Percentiles rank a stretch among this genome's conserved stretches.
Conservation (phyloP, 164 flowering plant species). For the Dillenia turbinata region DNA sequence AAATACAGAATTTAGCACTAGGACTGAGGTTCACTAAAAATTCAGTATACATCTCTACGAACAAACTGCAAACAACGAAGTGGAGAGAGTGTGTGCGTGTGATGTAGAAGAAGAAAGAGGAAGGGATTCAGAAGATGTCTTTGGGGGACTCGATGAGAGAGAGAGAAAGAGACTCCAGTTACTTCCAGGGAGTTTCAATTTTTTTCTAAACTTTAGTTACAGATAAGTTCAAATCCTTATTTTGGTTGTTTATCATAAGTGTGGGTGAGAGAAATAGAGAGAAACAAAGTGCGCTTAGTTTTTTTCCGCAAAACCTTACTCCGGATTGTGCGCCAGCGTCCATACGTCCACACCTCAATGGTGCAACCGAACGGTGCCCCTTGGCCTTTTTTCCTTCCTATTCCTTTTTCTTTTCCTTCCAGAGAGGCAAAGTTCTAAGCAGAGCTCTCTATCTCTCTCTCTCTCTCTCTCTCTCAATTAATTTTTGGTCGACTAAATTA, state of each 20-base stretch:
- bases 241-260: not conserved
- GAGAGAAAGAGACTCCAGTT: not conserved
- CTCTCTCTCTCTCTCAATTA: too few relatives aligned
- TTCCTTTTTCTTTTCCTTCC: not conserved
- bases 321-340: conserved; percentile 54
- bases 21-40: too few relatives aligned
- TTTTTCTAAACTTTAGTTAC: conserved; percentile 10
- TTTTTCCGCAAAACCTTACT: conserved; percentile 19
- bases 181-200: conserved; percentile 12
- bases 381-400: not conserved
- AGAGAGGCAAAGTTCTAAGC: not conserved
- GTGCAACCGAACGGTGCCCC: conserved; percentile 44
- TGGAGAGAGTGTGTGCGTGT: too few relatives aligned
- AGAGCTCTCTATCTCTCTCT: not conserved
- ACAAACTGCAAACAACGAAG: too few relatives aligned
- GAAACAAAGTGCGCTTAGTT: conserved; percentile 18
- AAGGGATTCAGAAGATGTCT: too few relatives aligned
- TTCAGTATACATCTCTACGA: too few relatives aligned
- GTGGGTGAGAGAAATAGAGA: conserved; percentile 5
- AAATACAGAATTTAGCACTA: too few relatives aligned
- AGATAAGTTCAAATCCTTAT: conserved; percentile 37
- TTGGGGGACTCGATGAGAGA: too few relatives aligned
- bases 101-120: too few relatives aligned
- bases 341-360: conserved; percentile 54
- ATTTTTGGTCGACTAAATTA: too few relatives aligned